Conservation (phyloP, 2,329 filamentous ascomycete genomes). For the Exophiala lecanii-corni region DNA sequence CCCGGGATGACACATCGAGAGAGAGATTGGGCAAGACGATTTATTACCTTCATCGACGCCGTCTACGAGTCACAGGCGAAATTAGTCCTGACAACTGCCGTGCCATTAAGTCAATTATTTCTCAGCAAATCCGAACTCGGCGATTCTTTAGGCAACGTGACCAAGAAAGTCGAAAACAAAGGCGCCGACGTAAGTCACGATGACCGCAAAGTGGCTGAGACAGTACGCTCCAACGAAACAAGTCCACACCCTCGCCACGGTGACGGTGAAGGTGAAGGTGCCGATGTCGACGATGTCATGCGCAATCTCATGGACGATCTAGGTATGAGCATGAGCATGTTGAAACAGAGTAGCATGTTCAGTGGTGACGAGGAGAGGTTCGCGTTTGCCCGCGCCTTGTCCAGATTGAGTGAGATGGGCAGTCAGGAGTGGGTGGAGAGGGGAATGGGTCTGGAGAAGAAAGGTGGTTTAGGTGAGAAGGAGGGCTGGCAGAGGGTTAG, state of each 20-base stretch:
- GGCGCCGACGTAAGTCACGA: constrained; percentile 22
- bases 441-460: constrained; percentile 49
- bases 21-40: constrained; percentile 81
- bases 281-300: constrained; percentile 64
- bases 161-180: constrained; percentile 28
- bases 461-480: constrained; percentile 42
- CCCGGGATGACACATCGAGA: constrained; percentile 85
- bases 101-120: constrained; percentile 81
- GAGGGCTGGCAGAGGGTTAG: constrained; percentile 46
- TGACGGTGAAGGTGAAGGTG: constrained; percentile 38
- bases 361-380: constrained; percentile 94
- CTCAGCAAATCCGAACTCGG: constrained; percentile 67
- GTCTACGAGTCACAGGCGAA: constrained; percentile 93
- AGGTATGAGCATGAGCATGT: constrained; percentile 73
- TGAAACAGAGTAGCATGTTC: constrained; percentile 84
- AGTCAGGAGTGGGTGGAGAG: constrained; percentile 92
- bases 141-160: constrained; percentile 47
- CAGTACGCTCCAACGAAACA: constrained; percentile 36
- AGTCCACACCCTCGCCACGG: not conserved
- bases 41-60: constrained; percentile 97
- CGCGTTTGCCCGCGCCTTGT: constrained; percentile 86
- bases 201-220: constrained; percentile 32
- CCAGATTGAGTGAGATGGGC: constrained; percentile 84
- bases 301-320: constrained; percentile 81
- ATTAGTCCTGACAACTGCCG: constrained; percentile 84